These are phyloP conservation scores for Rhodotorula kratochvilovae DNA, from an alignment of 768 basidiomycete genomes.

Conservation along the genomic window DNA sequence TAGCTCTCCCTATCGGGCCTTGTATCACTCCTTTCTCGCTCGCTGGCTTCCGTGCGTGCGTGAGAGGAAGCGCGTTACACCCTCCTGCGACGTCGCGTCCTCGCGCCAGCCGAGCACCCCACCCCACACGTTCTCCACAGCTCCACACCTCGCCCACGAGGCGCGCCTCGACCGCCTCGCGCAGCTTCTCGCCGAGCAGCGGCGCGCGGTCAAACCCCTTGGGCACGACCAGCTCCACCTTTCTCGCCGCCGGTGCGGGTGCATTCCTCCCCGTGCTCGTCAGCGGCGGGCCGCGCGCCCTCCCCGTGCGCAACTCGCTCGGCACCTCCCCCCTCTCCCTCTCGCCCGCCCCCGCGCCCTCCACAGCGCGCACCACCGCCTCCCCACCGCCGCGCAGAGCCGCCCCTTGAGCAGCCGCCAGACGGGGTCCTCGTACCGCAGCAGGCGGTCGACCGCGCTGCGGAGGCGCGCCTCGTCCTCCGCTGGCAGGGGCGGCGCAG, in stretches of 20 bases:
- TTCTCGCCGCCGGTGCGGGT: too few species aligned
- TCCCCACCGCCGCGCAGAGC: neutral
- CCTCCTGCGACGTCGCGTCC: too few species aligned
- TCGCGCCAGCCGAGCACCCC: neutral
- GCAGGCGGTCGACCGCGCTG: neutral
- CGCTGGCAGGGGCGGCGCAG: too few species aligned
- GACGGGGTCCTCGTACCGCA: slow-evolving; percentile 27
- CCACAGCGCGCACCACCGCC: neutral
- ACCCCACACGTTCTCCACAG: slow-evolving; percentile 8
- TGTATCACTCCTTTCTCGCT: neutral
- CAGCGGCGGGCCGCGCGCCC: neutral
- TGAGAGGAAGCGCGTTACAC: neutral
- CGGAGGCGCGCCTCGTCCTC: neutral
- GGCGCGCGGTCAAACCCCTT: neutral
- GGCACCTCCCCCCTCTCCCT: neutral
- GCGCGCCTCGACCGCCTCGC: neutral
- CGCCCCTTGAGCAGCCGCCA: slow-evolving; percentile 4
- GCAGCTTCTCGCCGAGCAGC: neutral
- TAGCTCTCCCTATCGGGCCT: too few species aligned
- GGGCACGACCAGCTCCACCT: neutral
- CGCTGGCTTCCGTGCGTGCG: too few species aligned
- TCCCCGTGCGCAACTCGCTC: neutral
- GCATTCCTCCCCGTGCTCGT: too few species aligned
- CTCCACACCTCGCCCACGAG: neutral
- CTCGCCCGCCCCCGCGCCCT: neutral